phyloP scores from a whole-genome alignment of 1,284 basidiomycete species.

The Malassezia pachydermatis region DNA sequence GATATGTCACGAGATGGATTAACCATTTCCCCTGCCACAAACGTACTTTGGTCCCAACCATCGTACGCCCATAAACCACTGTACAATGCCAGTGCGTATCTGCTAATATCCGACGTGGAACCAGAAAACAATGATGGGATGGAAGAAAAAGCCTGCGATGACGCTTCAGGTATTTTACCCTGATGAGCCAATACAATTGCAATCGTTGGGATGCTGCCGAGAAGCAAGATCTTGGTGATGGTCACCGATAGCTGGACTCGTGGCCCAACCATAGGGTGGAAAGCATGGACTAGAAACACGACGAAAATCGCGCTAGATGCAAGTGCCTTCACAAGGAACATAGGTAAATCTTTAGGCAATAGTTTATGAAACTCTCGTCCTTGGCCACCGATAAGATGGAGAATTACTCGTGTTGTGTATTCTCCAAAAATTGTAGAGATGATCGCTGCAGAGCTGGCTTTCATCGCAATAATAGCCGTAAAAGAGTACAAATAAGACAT shows the following conservation, averaged over 20 bases:
- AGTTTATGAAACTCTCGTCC: slow-evolving; percentile 59
- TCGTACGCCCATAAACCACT: slow-evolving; percentile 92
- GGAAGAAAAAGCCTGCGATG: slow-evolving; percentile 26
- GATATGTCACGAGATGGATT: slow-evolving; percentile 67
- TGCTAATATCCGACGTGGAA: slow-evolving; percentile 65
- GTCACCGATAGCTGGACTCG: slow-evolving; percentile 77
- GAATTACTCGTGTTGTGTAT: slow-evolving; percentile 62
- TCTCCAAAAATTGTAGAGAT: slow-evolving; percentile 56
- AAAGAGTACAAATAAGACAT: slow-evolving; percentile 53
- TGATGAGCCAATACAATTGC: slow-evolving; percentile 64
- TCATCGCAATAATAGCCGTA: slow-evolving; percentile 48
- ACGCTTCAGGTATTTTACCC: slow-evolving; percentile 49
- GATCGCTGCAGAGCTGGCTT: slow-evolving; percentile 56
- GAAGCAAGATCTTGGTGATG: slow-evolving; percentile 60
- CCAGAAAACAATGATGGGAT: slow-evolving; percentile 56
- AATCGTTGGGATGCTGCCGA: slow-evolving; percentile 49
- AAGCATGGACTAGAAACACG: slow-evolving; percentile 67
- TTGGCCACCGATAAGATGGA: slow-evolving; percentile 47
- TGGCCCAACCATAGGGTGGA: slow-evolving; percentile 67
- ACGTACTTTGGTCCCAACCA: slow-evolving; percentile 71
- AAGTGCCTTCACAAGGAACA: slow-evolving; percentile 85
- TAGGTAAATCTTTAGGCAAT: slow-evolving; percentile 64
- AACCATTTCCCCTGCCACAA: slow-evolving; percentile 78
- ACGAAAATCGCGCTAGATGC: slow-evolving; percentile 63
- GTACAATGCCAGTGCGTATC: slow-evolving; percentile 85